A percentile compares a stretch with the other conserved stretches of the same genome.
phyloP scores from a whole-genome alignment of 2,329 filamentous ascomycete genomes.

The Paraphoma chrysanthemicola region DNA sequence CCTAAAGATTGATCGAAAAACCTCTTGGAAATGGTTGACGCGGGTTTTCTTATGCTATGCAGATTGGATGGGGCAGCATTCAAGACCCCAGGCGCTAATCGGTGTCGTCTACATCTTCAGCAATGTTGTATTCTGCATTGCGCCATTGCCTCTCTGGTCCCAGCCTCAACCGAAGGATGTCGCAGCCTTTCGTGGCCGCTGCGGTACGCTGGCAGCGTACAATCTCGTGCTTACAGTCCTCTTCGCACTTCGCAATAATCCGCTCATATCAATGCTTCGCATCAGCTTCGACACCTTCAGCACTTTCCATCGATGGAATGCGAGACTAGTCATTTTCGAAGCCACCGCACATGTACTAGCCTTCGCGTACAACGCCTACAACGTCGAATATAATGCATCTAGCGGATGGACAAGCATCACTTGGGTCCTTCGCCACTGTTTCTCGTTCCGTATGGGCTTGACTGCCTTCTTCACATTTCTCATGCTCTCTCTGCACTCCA shows the following conservation, averaged over 20 bases:
- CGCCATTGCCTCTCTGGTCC: not conserved
- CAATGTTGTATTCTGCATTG: not conserved
- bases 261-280: conserved; percentile 70
- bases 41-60: not conserved
- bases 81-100: not conserved
- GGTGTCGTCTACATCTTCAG: not conserved
- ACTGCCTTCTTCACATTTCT: conserved; percentile 61
- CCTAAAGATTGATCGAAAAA: not conserved
- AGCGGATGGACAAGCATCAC: conserved; percentile 36
- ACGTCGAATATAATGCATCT: conserved; percentile 20
- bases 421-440: conserved; percentile 40
- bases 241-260: conserved; percentile 76
- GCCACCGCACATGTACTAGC: conserved; percentile 68
- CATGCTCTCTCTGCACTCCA: not conserved
- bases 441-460: conserved; percentile 64
- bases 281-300: conserved; percentile 82
- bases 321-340: conserved; percentile 74
- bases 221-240: conserved; percentile 78
- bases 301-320: conserved; percentile 77
- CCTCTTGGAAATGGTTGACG: not conserved
- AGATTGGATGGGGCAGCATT: not conserved
- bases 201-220: conserved; percentile 72
- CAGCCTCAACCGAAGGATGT: conserved; percentile 73
- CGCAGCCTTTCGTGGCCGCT: conserved; percentile 66
- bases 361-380: conserved; percentile 55